phyloP scores from a whole-genome alignment of 2,329 filamentous ascomycete genomes.

The Sporothrix humicola region DNA sequence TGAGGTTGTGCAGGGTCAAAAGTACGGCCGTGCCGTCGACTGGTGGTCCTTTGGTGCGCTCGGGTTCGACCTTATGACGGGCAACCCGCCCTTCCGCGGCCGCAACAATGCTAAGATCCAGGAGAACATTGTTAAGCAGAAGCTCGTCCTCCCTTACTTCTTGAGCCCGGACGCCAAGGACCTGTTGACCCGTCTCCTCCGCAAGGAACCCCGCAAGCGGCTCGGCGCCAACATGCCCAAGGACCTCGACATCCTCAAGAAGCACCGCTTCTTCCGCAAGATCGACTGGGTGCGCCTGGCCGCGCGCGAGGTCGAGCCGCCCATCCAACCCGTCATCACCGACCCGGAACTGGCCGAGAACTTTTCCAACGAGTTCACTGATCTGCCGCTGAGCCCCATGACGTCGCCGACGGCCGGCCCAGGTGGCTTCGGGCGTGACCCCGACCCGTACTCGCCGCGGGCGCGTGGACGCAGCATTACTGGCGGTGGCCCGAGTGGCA shows the following conservation, averaged over 20 bases:
- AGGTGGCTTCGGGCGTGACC: constrained; percentile 36
- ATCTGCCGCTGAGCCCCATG: constrained; percentile 78
- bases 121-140: constrained; percentile 93
- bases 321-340: constrained; percentile 91
- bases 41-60: constrained; percentile 98
- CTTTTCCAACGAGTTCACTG: constrained; percentile 91
- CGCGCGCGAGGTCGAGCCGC: constrained; percentile 80
- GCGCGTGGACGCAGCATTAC: constrained; percentile 26
- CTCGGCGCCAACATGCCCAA: constrained; percentile 88
- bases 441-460: constrained; percentile 42
- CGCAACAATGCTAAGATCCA: constrained; percentile 94
- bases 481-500: constrained; percentile 6
- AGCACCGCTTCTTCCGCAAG: constrained; percentile 94
- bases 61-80: constrained; percentile 90
- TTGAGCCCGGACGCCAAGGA: constrained; percentile 92
- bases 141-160: constrained; percentile 87
- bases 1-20: constrained; percentile 84
- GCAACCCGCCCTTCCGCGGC: constrained; percentile 86
- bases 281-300: constrained; percentile 93
- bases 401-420: constrained; percentile 48
- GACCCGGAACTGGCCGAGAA: constrained; percentile 97
- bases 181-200: constrained; percentile 83
- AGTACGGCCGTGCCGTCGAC: constrained; percentile 93
- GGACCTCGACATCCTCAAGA: constrained; percentile 83
- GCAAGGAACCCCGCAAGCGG: constrained; percentile 90